Conservation (phyloP, 1,284 basidiomycete species). For the Paramarasmius palmivorus region DNA sequence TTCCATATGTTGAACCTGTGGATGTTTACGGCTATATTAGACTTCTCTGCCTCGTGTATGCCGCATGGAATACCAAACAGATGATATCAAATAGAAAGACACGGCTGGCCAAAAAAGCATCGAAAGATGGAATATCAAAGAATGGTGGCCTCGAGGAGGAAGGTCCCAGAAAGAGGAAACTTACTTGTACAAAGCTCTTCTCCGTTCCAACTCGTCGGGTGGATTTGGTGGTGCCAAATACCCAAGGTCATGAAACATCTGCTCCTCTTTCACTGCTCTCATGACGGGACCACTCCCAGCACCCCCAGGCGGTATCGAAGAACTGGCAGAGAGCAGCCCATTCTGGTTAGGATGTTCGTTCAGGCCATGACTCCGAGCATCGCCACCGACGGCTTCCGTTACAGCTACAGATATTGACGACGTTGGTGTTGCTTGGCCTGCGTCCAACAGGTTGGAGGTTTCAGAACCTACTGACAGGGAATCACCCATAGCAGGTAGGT, state of each 20-base stretch:
- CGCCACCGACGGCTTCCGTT: no score
- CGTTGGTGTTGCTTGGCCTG: no score
- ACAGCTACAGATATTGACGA: no score
- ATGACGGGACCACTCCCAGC: not conserved
- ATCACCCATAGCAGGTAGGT: constrained; percentile 9
- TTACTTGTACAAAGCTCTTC: constrained; percentile 80
- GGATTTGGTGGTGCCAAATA: constrained; percentile 83
- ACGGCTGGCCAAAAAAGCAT: not conserved
- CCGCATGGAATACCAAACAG: not conserved
- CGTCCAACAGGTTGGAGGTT: no score
- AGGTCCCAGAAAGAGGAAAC: constrained; percentile 24
- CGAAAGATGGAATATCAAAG: not conserved
- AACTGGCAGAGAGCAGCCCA: not conserved
- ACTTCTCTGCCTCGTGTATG: not conserved
- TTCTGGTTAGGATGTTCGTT: constrained; percentile 2
- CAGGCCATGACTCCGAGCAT: no score
- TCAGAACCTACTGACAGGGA: no score
- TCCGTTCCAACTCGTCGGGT: constrained; percentile 76
- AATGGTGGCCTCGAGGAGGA: no score
- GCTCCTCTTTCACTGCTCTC: constrained; percentile 15
- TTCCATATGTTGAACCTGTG: constrained; percentile 84
- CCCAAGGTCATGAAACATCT: constrained; percentile 55
- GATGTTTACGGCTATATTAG: not conserved
- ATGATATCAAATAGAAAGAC: not conserved
- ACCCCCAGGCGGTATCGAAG: not conserved